Conservation (phyloP, 371 early-diverging fungal species). For the Batrachochytrium dendrobatidis region DNA sequence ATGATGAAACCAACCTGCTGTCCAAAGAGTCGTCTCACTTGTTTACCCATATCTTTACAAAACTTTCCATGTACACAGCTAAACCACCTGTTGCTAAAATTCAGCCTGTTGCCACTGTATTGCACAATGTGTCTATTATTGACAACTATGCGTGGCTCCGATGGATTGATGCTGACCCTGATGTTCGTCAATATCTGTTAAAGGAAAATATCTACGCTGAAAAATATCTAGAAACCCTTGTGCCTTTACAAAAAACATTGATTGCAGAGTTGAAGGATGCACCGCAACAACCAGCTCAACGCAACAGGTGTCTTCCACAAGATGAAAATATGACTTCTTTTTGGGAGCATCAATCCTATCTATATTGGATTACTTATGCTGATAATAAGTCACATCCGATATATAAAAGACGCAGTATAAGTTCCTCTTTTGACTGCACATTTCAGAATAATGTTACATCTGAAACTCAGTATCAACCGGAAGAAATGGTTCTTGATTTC, state of each 20-base stretch:
- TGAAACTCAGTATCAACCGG: neutral
- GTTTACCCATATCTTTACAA: too few relatives aligned
- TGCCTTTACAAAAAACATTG: neutral
- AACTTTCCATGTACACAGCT: too few relatives aligned
- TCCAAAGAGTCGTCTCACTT: too few relatives aligned
- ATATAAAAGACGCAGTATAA: slow-evolving; percentile 8
- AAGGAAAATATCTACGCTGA: slow-evolving; percentile 35
- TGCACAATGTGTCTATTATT: slow-evolving; percentile 26
- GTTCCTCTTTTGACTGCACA: neutral
- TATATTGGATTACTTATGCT: slow-evolving; percentile 16
- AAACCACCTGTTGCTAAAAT: slow-evolving; percentile 26
- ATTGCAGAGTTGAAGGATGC: slow-evolving; percentile 1
- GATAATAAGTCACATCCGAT: slow-evolving; percentile 4
- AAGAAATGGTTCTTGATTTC: slow-evolving; percentile 17
- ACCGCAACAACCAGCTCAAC: neutral
- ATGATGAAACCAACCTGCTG: too few relatives aligned
- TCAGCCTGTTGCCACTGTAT: slow-evolving; percentile 20
- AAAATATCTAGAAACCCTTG: neutral
- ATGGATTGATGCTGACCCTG: slow-evolving; percentile 28
- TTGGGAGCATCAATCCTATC: slow-evolving; percentile 16
- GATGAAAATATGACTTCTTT: neutral
- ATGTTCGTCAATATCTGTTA: slow-evolving; percentile 31
- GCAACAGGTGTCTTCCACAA: neutral
- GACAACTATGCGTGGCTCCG: slow-evolving; percentile 45
- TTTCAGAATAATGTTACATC: neutral